These are phyloP conservation scores for Annulohypoxylon maeteangense DNA, from an alignment of 495 filamentous ascomycete species.

Conservation along the genomic window DNA sequence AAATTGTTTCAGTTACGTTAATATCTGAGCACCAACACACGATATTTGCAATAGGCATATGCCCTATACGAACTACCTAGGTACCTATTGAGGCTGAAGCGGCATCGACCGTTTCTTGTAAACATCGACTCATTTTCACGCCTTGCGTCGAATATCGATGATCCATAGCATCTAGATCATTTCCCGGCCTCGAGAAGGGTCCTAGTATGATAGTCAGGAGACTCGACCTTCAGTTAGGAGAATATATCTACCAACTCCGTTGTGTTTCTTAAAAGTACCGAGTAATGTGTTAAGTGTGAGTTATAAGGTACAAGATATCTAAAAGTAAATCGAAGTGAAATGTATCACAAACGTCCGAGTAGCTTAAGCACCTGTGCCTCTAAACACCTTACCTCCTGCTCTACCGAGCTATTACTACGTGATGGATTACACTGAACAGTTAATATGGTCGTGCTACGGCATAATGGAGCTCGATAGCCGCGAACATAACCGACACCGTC, in stretches of 20 bases:
- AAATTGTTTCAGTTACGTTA: not conserved
- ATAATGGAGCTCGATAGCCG: conserved; percentile 3
- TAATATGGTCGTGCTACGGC: conserved; percentile 10
- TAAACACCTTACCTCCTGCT: not conserved
- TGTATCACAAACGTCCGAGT: not conserved
- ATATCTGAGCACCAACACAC: not conserved
- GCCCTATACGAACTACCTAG: not conserved
- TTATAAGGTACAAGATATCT: not conserved
- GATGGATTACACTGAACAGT: conserved; percentile 11
- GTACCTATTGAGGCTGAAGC: not conserved
- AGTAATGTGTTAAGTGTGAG: not conserved
- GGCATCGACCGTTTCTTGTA: not conserved
- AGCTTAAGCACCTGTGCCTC: not conserved
- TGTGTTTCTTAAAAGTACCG: not conserved
- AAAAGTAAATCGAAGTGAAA: not conserved
- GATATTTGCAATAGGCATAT: not conserved
- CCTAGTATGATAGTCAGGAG: conserved; percentile 11
- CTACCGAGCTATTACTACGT: not conserved
- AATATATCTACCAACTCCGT: not conserved
- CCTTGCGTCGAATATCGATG: not conserved
- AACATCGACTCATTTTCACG: not conserved
- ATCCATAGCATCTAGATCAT: not conserved
- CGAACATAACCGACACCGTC: not conserved
- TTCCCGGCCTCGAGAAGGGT: not conserved
- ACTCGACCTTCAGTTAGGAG: not conserved